phyloP scores from a whole-genome alignment of 202 grass and related monocot genomes.

The Panicum virgatum region DNA sequence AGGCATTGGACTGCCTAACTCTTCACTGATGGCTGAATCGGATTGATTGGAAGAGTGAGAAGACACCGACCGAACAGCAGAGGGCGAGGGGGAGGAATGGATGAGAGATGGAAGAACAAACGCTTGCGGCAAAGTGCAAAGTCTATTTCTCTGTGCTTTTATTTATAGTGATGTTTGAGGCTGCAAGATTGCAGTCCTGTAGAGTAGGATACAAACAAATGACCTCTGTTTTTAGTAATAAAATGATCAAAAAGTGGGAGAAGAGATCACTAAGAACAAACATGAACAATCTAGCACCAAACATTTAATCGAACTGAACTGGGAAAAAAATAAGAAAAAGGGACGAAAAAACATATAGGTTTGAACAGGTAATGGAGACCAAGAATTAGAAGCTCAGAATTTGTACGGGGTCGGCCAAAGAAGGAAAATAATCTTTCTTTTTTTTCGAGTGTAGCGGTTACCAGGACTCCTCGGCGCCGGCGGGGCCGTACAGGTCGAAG shows the following conservation, averaged over 20 bases:
- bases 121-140: conserved; percentile 45
- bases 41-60: conserved; percentile 28
- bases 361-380: conserved; percentile 67
- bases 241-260: conserved; percentile 43
- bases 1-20: conserved; percentile 31
- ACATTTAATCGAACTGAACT: conserved; percentile 43
- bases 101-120: conserved; percentile 23
- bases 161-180: conserved; percentile 45
- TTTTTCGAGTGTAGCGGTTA: conserved; percentile 46
- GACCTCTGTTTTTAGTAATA: conserved; percentile 33
- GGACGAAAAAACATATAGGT: conserved; percentile 49
- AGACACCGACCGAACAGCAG: conserved; percentile 29
- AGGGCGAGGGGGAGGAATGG: not conserved
- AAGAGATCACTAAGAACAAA: conserved; percentile 41
- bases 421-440: conserved; percentile 47
- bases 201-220: conserved; percentile 71
- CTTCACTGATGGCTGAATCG: conserved; percentile 30
- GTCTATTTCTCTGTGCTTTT: conserved; percentile 50
- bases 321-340: conserved; percentile 11
- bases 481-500: conserved; percentile 78
- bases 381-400: conserved; percentile 59
- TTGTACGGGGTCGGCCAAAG: conserved; percentile 49
- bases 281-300: conserved; percentile 48
- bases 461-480: conserved; percentile 45
- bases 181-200: conserved; percentile 30